Base-by-base conservation (phyloP, 805 yeast genomes). In the Candida saitoana region DNA sequence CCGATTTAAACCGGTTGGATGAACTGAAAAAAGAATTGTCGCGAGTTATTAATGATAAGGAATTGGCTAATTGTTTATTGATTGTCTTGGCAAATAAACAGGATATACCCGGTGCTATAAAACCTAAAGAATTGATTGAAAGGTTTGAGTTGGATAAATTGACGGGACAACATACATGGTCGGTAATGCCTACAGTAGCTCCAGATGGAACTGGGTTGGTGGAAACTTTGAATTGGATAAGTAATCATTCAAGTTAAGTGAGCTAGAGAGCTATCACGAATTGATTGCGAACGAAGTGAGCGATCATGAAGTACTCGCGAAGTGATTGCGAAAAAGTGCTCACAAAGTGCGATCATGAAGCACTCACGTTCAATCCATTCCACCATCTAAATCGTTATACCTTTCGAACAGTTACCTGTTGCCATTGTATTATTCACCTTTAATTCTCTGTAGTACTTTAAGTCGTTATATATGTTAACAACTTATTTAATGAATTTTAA, bases 131-230 rank as follows among this genome's bases (percentile, higher is more conserved):
- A 56, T 69, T 89, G 48, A 85, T 89, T 43, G 86, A 85, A 52
- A 70, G 71, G 49, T 75, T 89, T 46, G 80, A 83, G 44, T 72
- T 90, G 62, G 69, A 74, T 41, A 61, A 75, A 39, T 74, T 79
- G 52, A 74, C 81, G 44, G 79, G 77, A 40, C 56, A 63, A 37
- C 91, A 89, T 58, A 72, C 83, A 41, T 90, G 95, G 95, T 84
- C 93, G 39, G 95, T 90, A 29, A 86, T 90, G 46, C 96, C 96
- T 17, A 83, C 95, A 19, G 82, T 88, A 52, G 96, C 96, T 24
- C 77, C 82, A 48, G 84, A 88, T 44, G 96, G 96, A 19, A 89
- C 88, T 43, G 97, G 96, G 14, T 72, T 89, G 46, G 81, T 82
- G 34, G 96, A 89, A 62, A 90, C 95, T 5, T 70, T 88, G 60